These are phyloP conservation scores for Apiospora phragmitis DNA, from an alignment of 2,329 filamentous ascomycete species.

Conservation along the genomic window DNA sequence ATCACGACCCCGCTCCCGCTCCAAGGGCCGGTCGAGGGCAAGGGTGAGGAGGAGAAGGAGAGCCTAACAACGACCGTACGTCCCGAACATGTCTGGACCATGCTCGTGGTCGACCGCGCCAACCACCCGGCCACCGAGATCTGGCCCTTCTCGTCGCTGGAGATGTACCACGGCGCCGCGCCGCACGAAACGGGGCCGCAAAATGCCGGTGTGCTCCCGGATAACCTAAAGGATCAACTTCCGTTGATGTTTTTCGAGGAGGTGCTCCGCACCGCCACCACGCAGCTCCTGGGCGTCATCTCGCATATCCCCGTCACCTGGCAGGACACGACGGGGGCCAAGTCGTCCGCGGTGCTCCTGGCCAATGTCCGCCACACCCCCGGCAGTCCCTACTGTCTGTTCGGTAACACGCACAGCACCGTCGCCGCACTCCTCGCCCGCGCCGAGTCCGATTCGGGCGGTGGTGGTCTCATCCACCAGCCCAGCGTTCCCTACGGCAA, in stretches of 20 bases:
- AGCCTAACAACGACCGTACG: neutral
- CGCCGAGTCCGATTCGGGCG: neutral
- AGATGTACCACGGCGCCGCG: conserved; percentile 5
- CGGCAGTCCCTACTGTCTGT: neutral
- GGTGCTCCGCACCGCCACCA: neutral
- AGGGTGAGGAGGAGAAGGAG: too few species aligned
- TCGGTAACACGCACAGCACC: conserved; percentile 11
- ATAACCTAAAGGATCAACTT: neutral
- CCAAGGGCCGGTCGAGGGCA: neutral
- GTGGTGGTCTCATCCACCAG: neutral
- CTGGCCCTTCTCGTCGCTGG: conserved; percentile 10
- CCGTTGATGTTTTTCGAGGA: neutral
- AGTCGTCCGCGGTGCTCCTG: neutral
- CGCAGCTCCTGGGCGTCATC: neutral
- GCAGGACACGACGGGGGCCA: neutral
- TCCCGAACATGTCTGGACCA: neutral
- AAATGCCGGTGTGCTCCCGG: neutral
- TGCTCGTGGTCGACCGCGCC: conserved; percentile 8
- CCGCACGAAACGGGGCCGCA: conserved; percentile 7
- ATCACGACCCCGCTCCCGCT: conserved; percentile 9
- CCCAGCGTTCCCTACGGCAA: conserved; percentile 4
- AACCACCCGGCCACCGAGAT: conserved; percentile 8
- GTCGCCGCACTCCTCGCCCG: neutral
- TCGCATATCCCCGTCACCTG: neutral
- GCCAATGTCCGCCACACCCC: neutral